phyloP scores from a whole-genome alignment of 306 rosid species.

The Trifolium pratense region DNA sequence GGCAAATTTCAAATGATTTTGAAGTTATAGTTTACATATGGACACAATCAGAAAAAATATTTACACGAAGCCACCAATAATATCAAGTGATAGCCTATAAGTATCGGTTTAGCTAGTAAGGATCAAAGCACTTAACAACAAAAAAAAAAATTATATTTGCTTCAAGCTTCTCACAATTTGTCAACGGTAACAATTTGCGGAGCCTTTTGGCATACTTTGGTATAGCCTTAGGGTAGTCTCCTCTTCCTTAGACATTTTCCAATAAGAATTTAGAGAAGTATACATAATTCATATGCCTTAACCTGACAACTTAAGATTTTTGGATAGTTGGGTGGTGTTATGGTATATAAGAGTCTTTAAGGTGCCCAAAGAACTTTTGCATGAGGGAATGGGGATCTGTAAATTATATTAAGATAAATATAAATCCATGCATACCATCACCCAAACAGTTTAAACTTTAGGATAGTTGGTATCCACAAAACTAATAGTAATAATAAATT shows the following conservation, averaged over 20 bases:
- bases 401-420: not conserved
- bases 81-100: not conserved
- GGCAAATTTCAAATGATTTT: not conserved
- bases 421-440: conserved; percentile 23
- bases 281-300: not conserved
- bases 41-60: not conserved
- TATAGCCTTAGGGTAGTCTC: not conserved
- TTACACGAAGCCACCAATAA: not conserved
- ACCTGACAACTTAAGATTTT: not conserved
- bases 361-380: conserved; percentile 4
- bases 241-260: conserved; percentile 21
- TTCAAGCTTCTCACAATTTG: conserved; percentile 19
- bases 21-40: conserved; percentile 14
- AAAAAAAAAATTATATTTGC: not conserved
- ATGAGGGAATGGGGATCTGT: not conserved
- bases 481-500: not conserved
- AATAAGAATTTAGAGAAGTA: not conserved
- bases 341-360: not conserved
- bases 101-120: not conserved
- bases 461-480: conserved; percentile 10
- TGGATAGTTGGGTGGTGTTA: not conserved
- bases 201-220: not conserved
- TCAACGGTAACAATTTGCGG: not conserved
- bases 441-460: conserved; percentile 11
- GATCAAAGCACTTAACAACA: conserved; percentile 19